Evolutionary conservation across 768 basidiomycete species (phyloP).

Genomic region (Auricularia sp.): DNA sequence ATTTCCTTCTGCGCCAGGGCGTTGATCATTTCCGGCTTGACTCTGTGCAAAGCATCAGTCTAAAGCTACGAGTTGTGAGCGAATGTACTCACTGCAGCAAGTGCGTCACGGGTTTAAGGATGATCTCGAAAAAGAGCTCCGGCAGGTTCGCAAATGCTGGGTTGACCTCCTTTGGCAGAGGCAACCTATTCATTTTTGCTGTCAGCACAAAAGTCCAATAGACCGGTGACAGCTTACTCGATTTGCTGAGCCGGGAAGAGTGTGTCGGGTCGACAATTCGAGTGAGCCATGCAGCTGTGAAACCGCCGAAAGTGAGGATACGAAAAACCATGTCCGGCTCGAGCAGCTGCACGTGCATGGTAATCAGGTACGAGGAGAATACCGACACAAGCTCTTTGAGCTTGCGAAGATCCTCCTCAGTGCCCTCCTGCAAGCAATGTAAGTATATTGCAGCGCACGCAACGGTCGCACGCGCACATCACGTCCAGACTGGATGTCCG

Average conservation of each 20-base stretch:
- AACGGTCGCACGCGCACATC: too few relatives aligned
- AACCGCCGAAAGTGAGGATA: constrained; percentile 75
- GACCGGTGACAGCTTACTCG: constrained; percentile 36
- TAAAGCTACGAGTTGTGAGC: not conserved
- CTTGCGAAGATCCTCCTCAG: not conserved
- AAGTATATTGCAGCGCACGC: too few relatives aligned
- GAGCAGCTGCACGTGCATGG: constrained; percentile 71
- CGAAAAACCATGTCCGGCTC: constrained; percentile 78
- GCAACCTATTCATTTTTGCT: constrained; percentile 44
- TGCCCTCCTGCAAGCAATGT: too few relatives aligned
- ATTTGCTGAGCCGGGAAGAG: constrained; percentile 55
- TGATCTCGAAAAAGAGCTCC: constrained; percentile 75
- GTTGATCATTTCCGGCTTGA: constrained; percentile 71
- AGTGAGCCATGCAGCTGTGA: constrained; percentile 90
- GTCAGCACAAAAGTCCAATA: not conserved
- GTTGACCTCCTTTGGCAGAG: constrained; percentile 78
- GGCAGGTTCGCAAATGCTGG: constrained; percentile 79
- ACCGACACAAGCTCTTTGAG: not conserved
- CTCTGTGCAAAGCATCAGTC: constrained; percentile 25
- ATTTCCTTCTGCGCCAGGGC: constrained; percentile 79
- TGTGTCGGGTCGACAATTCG: constrained; percentile 77
- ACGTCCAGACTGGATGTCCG: not conserved
- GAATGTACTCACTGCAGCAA: not conserved
- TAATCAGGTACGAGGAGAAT: constrained; percentile 18
- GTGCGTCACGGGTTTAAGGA: not conserved